These are phyloP conservation scores for Candida endomychidarum DNA, from an alignment of 805 yeast genomes.

Conservation along the genomic window DNA sequence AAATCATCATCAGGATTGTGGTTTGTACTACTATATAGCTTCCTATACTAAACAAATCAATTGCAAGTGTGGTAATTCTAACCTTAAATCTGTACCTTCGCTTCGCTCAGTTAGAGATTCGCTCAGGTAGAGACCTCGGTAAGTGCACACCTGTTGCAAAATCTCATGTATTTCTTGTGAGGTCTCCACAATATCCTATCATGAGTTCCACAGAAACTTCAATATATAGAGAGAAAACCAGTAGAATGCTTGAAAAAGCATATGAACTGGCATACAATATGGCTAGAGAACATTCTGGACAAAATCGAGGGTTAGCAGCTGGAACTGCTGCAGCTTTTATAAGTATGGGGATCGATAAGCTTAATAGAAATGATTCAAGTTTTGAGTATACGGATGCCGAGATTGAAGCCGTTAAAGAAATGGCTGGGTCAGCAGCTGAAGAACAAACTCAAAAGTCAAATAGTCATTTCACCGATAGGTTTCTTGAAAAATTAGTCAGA, in stretches of 20 bases:
- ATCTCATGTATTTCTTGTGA: conserved; percentile 4
- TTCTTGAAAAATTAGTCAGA: conserved; percentile 54
- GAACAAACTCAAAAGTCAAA: conserved; percentile 11
- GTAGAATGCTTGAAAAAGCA: conserved; percentile 18
- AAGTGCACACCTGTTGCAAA: neutral
- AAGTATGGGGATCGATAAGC: conserved; percentile 31
- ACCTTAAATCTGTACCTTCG: too few species aligned
- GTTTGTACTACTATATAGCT: too few species aligned
- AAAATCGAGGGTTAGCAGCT: conserved; percentile 35
- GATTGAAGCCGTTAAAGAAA: conserved; percentile 23
- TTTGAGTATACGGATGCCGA: conserved; percentile 26
- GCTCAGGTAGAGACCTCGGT: conserved; percentile 2
- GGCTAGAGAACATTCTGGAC: conserved; percentile 26
- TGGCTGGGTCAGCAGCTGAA: conserved; percentile 33
- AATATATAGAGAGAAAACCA: conserved; percentile 13
- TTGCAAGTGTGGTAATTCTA: too few species aligned
- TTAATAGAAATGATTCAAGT: conserved; percentile 11
- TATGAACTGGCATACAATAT: conserved; percentile 26
- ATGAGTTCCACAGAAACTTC: conserved; percentile 2
- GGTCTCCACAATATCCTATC: conserved; percentile 6
- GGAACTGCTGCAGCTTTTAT: conserved; percentile 37
- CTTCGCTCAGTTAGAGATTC: too few species aligned
- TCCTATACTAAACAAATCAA: too few species aligned
- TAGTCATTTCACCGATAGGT: conserved; percentile 56
- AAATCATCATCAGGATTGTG: too few species aligned